Conservation (phyloP, 352 stramenopile genomes). For the Thraustochytrium striatum region DNA sequence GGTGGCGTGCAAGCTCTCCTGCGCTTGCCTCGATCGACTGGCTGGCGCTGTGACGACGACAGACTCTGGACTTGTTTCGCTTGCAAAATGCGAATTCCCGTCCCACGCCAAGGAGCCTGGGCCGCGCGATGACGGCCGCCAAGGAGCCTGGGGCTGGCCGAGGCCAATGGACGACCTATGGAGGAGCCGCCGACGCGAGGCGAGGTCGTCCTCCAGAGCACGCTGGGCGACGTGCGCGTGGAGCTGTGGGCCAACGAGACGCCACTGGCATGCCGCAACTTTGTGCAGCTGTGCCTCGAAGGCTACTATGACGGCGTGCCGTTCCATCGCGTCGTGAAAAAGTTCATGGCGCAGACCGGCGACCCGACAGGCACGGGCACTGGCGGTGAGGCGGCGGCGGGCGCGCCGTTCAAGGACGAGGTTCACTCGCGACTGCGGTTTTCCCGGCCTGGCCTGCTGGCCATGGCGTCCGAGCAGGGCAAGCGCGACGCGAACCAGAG, state of each 20-base stretch:
- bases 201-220: conserved; percentile 93
- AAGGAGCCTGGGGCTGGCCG: too few relatives aligned
- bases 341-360: conserved; percentile 91
- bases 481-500: conserved; percentile 75
- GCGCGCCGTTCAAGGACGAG: conserved; percentile 77
- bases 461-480: conserved; percentile 77
- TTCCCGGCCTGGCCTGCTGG: conserved; percentile 89
- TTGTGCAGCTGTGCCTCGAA: conserved; percentile 82
- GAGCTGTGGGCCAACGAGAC: conserved; percentile 94
- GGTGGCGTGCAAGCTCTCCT: too few relatives aligned
- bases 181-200: conserved; percentile 85
- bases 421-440: conserved; percentile 89
- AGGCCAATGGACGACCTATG: too few relatives aligned
- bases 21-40: too few relatives aligned
- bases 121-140: too few relatives aligned
- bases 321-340: conserved; percentile 89
- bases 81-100: too few relatives aligned
- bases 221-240: conserved; percentile 92
- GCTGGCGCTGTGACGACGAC: too few relatives aligned
- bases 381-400: conserved; percentile 36
- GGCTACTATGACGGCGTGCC: conserved; percentile 91
- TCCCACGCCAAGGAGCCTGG: too few relatives aligned
- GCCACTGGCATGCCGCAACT: conserved; percentile 85
- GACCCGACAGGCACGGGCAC: conserved; percentile 76
- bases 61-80: too few relatives aligned